Base-by-base conservation (phyloP, 345 rosid genomes). In the Aegle marmelos region DNA sequence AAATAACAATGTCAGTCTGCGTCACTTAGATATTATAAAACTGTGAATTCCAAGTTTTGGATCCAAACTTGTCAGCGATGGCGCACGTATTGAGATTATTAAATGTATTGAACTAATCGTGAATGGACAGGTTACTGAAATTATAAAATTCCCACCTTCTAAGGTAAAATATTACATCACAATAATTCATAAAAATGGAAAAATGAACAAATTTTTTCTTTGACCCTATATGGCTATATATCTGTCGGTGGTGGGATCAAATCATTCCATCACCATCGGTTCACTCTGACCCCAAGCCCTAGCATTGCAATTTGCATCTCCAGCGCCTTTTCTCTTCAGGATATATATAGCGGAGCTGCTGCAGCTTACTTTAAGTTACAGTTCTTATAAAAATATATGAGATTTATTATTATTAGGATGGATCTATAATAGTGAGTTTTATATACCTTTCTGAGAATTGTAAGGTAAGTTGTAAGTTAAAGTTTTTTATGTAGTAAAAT, bases 181-280 rank as follows among this genome's bases (percentile, higher is more conserved):
- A 16, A 28, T 64, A 33, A 22, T 30, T 31, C 68, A 17, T 36
- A 45, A 45, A 36, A 11, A 45, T 11, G 50, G 17, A 45, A 77
- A 11, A 36, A 33, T 28, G 57, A 27, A 2, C 60, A 56, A 25
- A 14, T 25, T 21, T 25, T 10, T 41, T 41, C 4, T 11, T 11
- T 2, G 0, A 41, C 50, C 50, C 50, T 3, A 41, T 3, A 41
- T 41, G 50, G 16, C 16, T 41, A 0, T 3, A 0, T 3, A 45
- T 45, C 50, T 3, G 11, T 13, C 13, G 14, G 3, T 70, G 75
- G 74, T 79, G 73, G 72, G 77, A 54, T 79, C 77, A 65, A 57
- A 73, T 45, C 45, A 3, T 6, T 3, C 59, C 59, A 56, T 65
- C 48, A n/a, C 31, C 54, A 50, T 58, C 21, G 37, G 13, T 59